Conservation (phyloP, 2,329 filamentous ascomycete genomes). For the Fusarium verrucosum region DNA sequence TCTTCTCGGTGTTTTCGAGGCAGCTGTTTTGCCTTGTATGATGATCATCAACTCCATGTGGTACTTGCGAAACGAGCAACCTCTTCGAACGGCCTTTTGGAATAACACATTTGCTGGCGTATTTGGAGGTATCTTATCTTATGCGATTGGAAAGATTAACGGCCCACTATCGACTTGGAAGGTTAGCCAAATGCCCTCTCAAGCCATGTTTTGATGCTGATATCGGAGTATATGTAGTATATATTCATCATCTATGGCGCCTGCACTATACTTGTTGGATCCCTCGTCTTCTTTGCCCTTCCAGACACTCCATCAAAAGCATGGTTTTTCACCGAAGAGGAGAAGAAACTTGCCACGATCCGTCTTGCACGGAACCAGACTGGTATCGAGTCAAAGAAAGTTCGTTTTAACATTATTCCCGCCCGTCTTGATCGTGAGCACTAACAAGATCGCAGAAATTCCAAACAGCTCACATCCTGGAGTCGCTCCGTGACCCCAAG, state of each 20-base stretch:
- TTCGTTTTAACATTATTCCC: background rate
- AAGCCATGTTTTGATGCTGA: fast-evolving
- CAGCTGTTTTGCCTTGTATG: constrained; percentile 42
- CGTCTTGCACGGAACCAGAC: background rate
- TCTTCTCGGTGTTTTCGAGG: constrained; percentile 45
- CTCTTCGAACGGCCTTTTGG: constrained; percentile 47
- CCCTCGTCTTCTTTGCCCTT: constrained; percentile 2
- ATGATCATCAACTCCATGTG: constrained; percentile 47
- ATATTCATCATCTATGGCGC: constrained; percentile 43
- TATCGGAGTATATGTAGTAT: background rate
- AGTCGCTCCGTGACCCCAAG: constrained; percentile 35
- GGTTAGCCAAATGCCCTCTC: background rate
- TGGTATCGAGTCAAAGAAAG: constrained; percentile 3
- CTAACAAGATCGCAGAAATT: constrained; percentile 15
- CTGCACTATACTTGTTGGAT: background rate
- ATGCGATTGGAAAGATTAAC: constrained; percentile 45
- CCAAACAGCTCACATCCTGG: constrained; percentile 24
- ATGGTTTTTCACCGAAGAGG: background rate
- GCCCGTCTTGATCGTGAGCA: fast-evolving
- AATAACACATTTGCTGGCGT: constrained; percentile 47
- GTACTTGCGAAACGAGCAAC: constrained; percentile 47
- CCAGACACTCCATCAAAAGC: constrained; percentile 7
- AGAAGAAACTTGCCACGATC: constrained; percentile 5
- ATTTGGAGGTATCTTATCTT: constrained; percentile 47
- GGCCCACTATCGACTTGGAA: constrained; percentile 38